Base-by-base conservation (phyloP, 148 eudicot genomes). In the Rhododendron kiyosumense region DNA sequence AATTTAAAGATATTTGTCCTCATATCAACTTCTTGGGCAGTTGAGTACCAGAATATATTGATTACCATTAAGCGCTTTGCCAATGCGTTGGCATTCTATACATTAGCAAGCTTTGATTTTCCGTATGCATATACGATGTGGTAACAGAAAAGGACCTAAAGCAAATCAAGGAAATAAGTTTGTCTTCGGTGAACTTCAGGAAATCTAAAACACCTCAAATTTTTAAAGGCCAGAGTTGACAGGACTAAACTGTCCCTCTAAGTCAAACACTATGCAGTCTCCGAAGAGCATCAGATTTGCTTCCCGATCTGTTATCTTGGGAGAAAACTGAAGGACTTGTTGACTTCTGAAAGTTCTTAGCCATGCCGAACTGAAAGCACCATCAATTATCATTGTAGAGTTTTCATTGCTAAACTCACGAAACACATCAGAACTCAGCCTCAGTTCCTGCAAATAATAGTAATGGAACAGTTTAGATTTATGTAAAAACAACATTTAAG, bases 41-140 rank as follows among this genome's bases (percentile, higher is more conserved):
- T 74, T 49, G 17, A 69, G 41, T 28, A 26, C 28, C 49, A 69
- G 36, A 65, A 78, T 78, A 83, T 28, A 61, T 20, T 30, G 78
- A 81, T 17, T 91, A 95, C 98, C 98, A 91, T 90, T n/a, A 95
- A 85, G 85, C 84, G 90, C 86, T 88, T 92, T 85, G 97, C 79
- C 28, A 94, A 94, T 89, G 92, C 98, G 30, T 91, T 90, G 13
- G 95, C 94, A 83, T 94, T 95, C 91, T 94, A 88, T 86, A 94
- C 88, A 84, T 94, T 96, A 15, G 95, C 95, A 45, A 96, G 95
- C 89, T 96, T 96, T 73, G 98, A 96, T 88, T 93, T 95, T 49
- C 98, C 98, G 84, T 94, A 96, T 36, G 98, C 98, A 81, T 84
- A 87, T 28, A 91, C 14, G 78, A 85, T 88, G 82, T 78, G 88